A percentile compares a stretch with the other conserved stretches of the same genome.
These are phyloP conservation scores for Aureobasidium sp. DNA, from an alignment of 2,329 filamentous ascomycete species.

Conservation along the genomic window DNA sequence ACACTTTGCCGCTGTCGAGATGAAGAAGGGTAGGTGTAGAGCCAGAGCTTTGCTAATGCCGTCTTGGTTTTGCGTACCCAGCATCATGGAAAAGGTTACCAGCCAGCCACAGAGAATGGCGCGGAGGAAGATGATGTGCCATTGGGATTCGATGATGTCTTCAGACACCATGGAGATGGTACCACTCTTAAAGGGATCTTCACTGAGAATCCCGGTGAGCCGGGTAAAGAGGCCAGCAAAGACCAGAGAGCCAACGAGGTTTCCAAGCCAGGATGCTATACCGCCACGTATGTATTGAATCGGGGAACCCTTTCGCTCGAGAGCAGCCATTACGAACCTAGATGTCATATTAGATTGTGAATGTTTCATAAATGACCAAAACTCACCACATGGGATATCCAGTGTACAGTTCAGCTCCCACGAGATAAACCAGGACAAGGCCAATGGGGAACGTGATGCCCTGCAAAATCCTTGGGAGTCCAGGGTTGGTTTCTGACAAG, in stretches of 20 bases:
- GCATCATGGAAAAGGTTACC: conserved; percentile 21
- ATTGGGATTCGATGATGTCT: conserved; percentile 21
- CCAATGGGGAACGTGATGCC: conserved; percentile 22
- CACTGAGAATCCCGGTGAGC: conserved; percentile 17
- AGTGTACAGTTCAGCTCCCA: conserved; percentile 25
- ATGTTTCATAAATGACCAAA: not conserved
- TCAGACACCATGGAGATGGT: conserved; percentile 19
- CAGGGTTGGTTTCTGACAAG: conserved; percentile 18
- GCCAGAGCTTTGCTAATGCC: conserved; percentile 24
- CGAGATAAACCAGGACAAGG: conserved; percentile 23
- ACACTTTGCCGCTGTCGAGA: conserved; percentile 21
- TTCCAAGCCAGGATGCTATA: conserved; percentile 19
- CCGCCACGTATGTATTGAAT: conserved; percentile 18
- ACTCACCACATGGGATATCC: conserved; percentile 25
- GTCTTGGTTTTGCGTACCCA: conserved; percentile 24
- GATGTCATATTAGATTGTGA: not conserved
- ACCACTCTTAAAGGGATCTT: conserved; percentile 19
- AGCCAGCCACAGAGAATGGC: conserved; percentile 24
- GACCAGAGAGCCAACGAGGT: conserved; percentile 20
- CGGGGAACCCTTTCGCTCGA: conserved; percentile 19
- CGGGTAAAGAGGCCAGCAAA: conserved; percentile 17
- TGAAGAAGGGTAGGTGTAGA: conserved; percentile 23
- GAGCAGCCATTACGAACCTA: conserved; percentile 19
- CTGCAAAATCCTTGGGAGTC: conserved; percentile 21
- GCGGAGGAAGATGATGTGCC: conserved; percentile 23